Base-by-base conservation (phyloP, 1,284 basidiomycete species). In the Ustilago crameri region DNA sequence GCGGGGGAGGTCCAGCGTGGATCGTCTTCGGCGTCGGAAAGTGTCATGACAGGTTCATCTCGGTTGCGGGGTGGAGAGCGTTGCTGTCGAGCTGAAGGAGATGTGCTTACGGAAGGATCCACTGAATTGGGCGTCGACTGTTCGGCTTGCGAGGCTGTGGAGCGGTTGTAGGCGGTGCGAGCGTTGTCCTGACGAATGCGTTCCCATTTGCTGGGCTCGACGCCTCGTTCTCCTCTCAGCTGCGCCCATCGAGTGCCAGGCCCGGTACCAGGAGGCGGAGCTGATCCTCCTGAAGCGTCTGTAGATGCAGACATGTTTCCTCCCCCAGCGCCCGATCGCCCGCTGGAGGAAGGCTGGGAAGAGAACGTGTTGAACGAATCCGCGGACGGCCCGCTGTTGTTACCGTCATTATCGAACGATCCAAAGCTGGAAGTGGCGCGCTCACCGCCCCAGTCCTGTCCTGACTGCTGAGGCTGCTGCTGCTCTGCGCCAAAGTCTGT, bases 121-220 rank as follows among this genome's bases (percentile, higher is more conserved):
- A 47, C 30, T 8, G 60, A 49, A n/a, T 45, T 40, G 30, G 30
- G 30, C 30, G n/a, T n/a, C 20, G 17, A 35, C 38, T 54, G 53
- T 5, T 62, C 58, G 5, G 44, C 30, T 15, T 26, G 42, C 32
- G 49, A 44, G 22, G 51, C 41, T 15, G 18, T 46, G 5, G 56
- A 51, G 7, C 69, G 64, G 38, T 38, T 57, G 35, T 68, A 65
- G 17, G 65, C 58, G 15, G 53, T 69, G 20, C 73, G 62, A 22
- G 73, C 73, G 35, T 75, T 75, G 37, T 75, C 73, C 51, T 75
- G 73, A 30, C 73, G 55, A 34, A 75, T 75, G 22, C 58, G 60
- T 32, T 75, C 73, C 73, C 73, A 75, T 38, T 66, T 72, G 49
- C 67, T 71, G 5, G 73, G 73, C 63, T 75, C 67, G 5, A 75